Conservation (phyloP, 169 alveolate genomes). For the Plasmodium berghei region DNA sequence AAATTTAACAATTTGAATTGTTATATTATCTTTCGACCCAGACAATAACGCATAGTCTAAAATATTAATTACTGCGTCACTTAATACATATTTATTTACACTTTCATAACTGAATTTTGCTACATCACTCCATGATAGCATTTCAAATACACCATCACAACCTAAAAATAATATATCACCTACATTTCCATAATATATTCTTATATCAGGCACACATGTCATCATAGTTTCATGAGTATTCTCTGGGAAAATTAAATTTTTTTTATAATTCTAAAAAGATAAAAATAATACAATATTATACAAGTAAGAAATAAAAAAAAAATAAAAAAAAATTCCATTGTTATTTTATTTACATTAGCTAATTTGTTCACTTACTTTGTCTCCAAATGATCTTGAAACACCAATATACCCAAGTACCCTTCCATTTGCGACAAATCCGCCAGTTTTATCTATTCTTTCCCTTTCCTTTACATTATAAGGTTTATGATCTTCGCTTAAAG, state of each 20-base stretch:
- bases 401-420: conserved; percentile 73
- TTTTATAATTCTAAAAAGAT: conserved; percentile 39
- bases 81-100: conserved; percentile 49
- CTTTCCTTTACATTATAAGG: conserved; percentile 68
- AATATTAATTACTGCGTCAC: conserved; percentile 70
- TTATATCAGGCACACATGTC: conserved; percentile 65
- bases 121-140: conserved; percentile 69
- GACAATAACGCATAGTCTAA: conserved; percentile 65
- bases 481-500: conserved; percentile 69
- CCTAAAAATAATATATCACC: conserved; percentile 61
- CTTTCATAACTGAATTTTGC: conserved; percentile 68
- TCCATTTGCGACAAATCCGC: conserved; percentile 71
- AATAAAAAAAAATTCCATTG: not conserved
- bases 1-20: conserved; percentile 68
- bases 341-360: not conserved
- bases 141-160: conserved; percentile 75
- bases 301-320: conserved; percentile 1
- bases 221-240: conserved; percentile 67
- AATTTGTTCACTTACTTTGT: conserved; percentile 31
- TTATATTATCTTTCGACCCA: conserved; percentile 70
- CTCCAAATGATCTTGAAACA: conserved; percentile 73
- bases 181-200: conserved; percentile 59
- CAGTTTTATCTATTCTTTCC: conserved; percentile 66
- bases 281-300: not conserved
- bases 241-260: conserved; percentile 22